Evolutionary conservation across 108 stramenopile species (phyloP), one percentile per base, ranked within the genome.

Genomic region (Ochromonas danica): DNA sequence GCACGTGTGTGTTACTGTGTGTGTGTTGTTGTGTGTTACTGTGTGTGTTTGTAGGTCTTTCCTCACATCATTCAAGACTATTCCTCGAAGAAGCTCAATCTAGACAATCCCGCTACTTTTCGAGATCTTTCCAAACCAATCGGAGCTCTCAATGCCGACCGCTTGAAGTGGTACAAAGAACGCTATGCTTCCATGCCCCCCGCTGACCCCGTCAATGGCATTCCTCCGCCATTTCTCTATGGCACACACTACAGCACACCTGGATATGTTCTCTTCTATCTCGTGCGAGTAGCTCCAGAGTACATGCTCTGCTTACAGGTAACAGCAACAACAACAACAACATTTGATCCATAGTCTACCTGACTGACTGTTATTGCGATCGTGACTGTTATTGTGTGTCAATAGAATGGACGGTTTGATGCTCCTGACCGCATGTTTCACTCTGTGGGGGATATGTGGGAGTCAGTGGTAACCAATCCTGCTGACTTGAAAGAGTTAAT

Each of bases 401-500:
- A n/a, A n/a, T n/a, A n/a, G 87, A 95, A 96, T 60, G 85, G 85
- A 0, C 71, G 80, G 85, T 99, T 96, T 81, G 98, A 98, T 87
- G 87, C 93, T 1, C 91, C 98, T 0, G 98, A 98, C 86, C 91
- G 98, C 28, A 87, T 95, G 81, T 99, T 99, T 84, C 87, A 89
- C 78, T 87, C 86, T 79, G 84, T 99, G 28, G 71, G 82, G 36
- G 78, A 88, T 1, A 91, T 91, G 31, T 97, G 90, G 85, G 81
- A 88, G 0, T 93, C 92, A 27, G 85, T 91, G 62, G 80, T 95
- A 25, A 83, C 85, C 51, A 96, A 96, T 80, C 92, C 93, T 65
- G 94, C 95, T 10, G 98, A 99, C 82, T 88, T 99, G 33, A 99
- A 98, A 88, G 98, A 98, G 78, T 90, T 96, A 38, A 95, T 95